Percentiles rank a stretch among this genome's conserved stretches.
These are phyloP conservation scores for Malus sylvestris DNA, from an alignment of 306 rosid genomes.

Conservation along the genomic window DNA sequence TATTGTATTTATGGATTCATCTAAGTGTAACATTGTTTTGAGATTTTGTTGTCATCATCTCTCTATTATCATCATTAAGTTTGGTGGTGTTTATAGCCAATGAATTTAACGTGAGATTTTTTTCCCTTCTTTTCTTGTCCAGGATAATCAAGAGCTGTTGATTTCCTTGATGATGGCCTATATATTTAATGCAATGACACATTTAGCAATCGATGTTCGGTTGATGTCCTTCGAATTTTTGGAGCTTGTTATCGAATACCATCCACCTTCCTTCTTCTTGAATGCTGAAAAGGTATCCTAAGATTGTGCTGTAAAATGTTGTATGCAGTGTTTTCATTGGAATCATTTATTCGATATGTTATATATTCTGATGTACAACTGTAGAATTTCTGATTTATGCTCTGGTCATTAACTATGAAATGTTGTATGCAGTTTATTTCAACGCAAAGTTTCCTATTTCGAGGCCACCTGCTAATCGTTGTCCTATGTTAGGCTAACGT, in stretches of 20 bases:
- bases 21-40: not conserved
- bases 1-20: not conserved
- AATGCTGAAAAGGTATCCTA: conserved; percentile 70
- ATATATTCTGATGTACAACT: not conserved
- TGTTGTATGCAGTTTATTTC: not conserved
- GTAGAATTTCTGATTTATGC: conserved; percentile 5
- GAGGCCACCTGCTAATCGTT: too few relatives aligned
- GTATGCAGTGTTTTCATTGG: not conserved
- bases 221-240: conserved; percentile 74
- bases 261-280: conserved; percentile 59
- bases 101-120: conserved; percentile 3
- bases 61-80: not conserved
- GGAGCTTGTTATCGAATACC: conserved; percentile 58
- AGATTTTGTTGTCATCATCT: not conserved
- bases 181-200: conserved; percentile 78
- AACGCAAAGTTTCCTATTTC: too few relatives aligned
- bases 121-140: conserved; percentile 15
- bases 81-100: not conserved
- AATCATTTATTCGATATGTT: not conserved
- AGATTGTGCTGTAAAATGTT: conserved; percentile 1
- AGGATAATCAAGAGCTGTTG: conserved; percentile 72
- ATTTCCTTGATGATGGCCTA: conserved; percentile 63
- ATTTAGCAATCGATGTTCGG: conserved; percentile 66
- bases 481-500: too few relatives aligned
- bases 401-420: not conserved